Evolutionary conservation across 108 stramenopile genomes (phyloP), one percentile per base, ranked within the genome.

Genomic region (Fragilaria radians): DNA sequence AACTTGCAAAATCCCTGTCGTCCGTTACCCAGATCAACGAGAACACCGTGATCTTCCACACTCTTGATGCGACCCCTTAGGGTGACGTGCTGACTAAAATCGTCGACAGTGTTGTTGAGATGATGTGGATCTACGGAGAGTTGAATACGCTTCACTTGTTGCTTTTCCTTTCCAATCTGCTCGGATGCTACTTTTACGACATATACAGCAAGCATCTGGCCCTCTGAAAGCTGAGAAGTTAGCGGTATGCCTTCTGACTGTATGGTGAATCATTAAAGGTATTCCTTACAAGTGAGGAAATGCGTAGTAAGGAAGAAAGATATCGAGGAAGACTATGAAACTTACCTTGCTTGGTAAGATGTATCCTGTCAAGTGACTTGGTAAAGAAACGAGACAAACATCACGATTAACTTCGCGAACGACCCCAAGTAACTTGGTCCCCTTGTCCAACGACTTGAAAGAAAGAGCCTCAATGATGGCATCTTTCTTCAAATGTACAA

Each of bases 21-120:
- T 21, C 67, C 70, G 19, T 57, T 49, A 14, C 81, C 79, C 52
- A 93, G 46, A 63, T 93, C 83, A 25, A 93, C 70, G 25, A 93
- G 59, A 55, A 85, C 82, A 46, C 91, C 91, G 42, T 93, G 91
- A 63, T 88, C 87, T 73, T 93, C 83, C 3, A 86, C 58, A 27
- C 77, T 77, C 14, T 62, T 31, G 28, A 93, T 74, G 54, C 73
- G 70, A 47, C 91, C 87, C 18, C 91, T 67, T 11, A 86, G 46
- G 4, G 68, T 48, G 2, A 36, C 30, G 50, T 23, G 22, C 50
- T 62, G 26, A 50, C 32, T 22, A 62, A 28, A 28, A n/a, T 31
- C 18, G 28, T 52, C 9, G 22, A 22, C 9, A n/a, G 27, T 26
- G 27, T 24, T 7, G 63, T 93, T 89, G 50, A 93, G 68, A 36